Conservation (phyloP, 176 grass and related monocot species). For the Rhynchospora breviuscula region DNA sequence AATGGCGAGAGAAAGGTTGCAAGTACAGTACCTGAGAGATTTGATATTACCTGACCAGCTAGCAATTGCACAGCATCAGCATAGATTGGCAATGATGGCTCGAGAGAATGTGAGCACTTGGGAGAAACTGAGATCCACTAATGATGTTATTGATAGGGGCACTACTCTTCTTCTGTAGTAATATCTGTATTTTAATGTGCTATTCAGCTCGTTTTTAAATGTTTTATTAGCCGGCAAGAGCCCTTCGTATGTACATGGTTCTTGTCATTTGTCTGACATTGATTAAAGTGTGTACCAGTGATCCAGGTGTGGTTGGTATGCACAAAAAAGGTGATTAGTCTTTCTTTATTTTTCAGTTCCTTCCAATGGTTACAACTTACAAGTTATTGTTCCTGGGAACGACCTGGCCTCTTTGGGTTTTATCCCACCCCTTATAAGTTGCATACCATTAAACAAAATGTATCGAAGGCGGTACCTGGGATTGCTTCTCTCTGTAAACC, state of each 20-base stretch:
- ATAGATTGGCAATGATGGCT: not conserved
- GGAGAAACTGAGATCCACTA: slow-evolving; percentile 16
- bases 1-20: slow-evolving; percentile 69
- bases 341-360: not conserved
- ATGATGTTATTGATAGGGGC: slow-evolving; percentile 20
- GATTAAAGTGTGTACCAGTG: not conserved
- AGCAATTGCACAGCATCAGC: slow-evolving; percentile 47
- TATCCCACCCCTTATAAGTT: not conserved
- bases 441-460: not conserved
- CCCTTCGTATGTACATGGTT: not conserved
- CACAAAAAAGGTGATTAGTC: not conserved
- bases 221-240: not conserved
- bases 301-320: not conserved
- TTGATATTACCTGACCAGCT: slow-evolving; percentile 64
- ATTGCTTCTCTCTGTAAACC: too few relatives aligned
- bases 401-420: too few relatives aligned
- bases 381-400: not conserved
- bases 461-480: not conserved
- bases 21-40: slow-evolving; percentile 51
- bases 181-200: not conserved
- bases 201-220: not conserved
- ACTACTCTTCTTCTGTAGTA: slow-evolving; percentile 22
- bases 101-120: slow-evolving; percentile 9
- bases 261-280: not conserved
- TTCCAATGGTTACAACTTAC: not conserved